A percentile compares a stretch with the other conserved stretches of the same genome.
Conservation (phyloP, 2,329 filamentous ascomycete species). For the Celoporthe dispersa region DNA sequence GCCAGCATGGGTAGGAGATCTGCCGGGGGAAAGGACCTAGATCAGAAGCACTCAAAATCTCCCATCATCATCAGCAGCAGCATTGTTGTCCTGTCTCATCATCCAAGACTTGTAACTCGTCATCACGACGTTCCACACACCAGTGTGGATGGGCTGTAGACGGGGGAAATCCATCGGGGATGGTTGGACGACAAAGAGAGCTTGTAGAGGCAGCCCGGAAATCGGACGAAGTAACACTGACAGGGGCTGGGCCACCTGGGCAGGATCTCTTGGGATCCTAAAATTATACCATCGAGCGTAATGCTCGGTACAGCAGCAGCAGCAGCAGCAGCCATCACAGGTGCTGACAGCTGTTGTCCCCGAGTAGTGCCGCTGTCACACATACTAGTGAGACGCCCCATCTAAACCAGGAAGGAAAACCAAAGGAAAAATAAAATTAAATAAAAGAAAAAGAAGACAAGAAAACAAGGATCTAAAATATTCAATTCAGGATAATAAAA, state of each 20-base stretch:
- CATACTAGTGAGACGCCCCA: neutral
- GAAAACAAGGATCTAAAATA: neutral
- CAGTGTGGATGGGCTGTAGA: neutral
- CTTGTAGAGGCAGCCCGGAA: neutral
- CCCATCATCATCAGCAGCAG: neutral
- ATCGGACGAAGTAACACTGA: constrained; percentile 13
- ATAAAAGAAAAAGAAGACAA: neutral
- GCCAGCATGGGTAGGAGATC: neutral
- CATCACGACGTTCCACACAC: neutral
- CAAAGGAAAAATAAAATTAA: neutral
- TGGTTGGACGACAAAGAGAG: neutral
- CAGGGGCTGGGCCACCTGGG: constrained; percentile 24
- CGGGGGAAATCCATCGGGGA: neutral
- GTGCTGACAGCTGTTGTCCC: constrained; percentile 13
- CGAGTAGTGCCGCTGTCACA: neutral
- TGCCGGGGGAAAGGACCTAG: neutral
- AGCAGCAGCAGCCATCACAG: constrained; percentile 4
- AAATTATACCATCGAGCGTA: constrained; percentile 20
- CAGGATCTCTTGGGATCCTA: constrained; percentile 24
- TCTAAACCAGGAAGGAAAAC: neutral
- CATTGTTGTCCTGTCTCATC: neutral
- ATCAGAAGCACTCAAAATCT: neutral
- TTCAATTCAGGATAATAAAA: neutral
- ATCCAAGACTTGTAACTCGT: neutral
- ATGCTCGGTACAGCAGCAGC: neutral